A percentile compares a stretch with the other conserved stretches of the same genome.
Conservation (phyloP, 2,329 filamentous ascomycete species). For the Rhytidhysteron rufulum region DNA sequence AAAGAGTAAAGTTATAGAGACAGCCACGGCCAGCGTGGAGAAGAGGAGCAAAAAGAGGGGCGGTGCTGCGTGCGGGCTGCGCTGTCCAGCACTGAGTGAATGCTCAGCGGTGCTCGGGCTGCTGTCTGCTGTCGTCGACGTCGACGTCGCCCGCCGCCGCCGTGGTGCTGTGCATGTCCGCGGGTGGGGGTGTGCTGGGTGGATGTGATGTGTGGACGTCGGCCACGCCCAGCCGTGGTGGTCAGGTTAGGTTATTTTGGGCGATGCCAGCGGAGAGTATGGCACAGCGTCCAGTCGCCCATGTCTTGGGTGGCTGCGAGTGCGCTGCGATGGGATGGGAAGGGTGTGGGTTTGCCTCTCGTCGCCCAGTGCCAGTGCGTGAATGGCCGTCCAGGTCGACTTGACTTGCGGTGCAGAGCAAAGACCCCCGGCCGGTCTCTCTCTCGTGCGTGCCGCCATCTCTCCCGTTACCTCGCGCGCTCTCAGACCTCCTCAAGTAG, state of each 20-base stretch:
- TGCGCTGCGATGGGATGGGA: too few relatives aligned
- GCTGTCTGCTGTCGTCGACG: too few relatives aligned
- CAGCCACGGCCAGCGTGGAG: too few relatives aligned
- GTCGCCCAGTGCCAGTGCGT: too few relatives aligned
- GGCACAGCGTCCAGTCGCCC: slow-evolving; percentile 2
- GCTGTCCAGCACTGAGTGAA: too few relatives aligned
- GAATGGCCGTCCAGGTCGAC: too few relatives aligned
- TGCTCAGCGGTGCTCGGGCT: too few relatives aligned
- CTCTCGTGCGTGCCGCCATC: slow-evolving; percentile 5
- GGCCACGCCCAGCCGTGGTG: slow-evolving; percentile 3
- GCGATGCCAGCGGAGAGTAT: slow-evolving; percentile 9
- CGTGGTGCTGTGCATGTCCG: not conserved
- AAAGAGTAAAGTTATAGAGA: too few relatives aligned
- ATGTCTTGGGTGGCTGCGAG: slow-evolving; percentile 2
- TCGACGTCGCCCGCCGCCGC: not conserved
- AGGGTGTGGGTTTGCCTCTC: too few relatives aligned
- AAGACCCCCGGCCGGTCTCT: slow-evolving; percentile 4
- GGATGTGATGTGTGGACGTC: not conserved
- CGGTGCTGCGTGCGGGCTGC: too few relatives aligned
- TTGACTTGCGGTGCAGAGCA: not conserved
- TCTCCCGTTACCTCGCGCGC: not conserved
- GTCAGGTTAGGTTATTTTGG: slow-evolving; percentile 18
- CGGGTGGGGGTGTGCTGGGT: not conserved
- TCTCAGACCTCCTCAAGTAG: slow-evolving; percentile 2
- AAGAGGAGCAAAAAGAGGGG: too few relatives aligned